Conservation (phyloP, 139 green algal species). For the Picochlorum costavermella region DNA sequence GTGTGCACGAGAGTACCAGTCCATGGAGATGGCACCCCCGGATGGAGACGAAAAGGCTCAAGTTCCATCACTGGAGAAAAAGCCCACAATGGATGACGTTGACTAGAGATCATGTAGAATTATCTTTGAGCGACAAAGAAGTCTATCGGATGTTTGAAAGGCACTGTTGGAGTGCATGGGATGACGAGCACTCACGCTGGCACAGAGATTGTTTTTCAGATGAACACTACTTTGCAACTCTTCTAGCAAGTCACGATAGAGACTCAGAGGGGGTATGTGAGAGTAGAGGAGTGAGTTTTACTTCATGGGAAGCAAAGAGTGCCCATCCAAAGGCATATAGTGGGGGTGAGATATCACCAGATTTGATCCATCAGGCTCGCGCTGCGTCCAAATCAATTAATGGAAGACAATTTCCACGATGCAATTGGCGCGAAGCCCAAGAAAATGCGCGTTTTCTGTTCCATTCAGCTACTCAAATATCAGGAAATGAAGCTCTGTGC, state of each 20-base stretch:
- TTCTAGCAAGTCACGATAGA: conserved; percentile 13
- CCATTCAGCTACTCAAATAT: neutral
- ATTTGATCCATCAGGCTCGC: neutral
- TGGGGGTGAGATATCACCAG: neutral
- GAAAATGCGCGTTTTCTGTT: neutral
- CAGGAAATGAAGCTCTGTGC: conserved; percentile 1
- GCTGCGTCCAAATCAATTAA: neutral
- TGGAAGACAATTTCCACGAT: neutral
- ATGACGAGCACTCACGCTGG: conserved; percentile 8
- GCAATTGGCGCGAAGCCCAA: conserved; percentile 4
- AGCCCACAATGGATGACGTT: conserved; percentile 25
- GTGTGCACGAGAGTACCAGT: neutral
- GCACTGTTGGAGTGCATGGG: conserved; percentile 15
- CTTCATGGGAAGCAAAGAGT: neutral
- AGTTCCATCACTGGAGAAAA: conserved; percentile 21
- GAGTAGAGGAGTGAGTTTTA: conserved; percentile 13
- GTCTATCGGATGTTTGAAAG: conserved; percentile 26
- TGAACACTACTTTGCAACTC: conserved; percentile 31
- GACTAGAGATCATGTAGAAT: conserved; percentile 14
- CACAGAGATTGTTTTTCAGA: conserved; percentile 26
- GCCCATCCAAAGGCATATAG: conserved; percentile 11
- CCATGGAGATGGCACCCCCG: conserved; percentile 15
- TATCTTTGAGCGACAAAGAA: conserved; percentile 19
- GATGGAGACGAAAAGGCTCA: conserved; percentile 1
- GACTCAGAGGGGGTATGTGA: neutral